A percentile compares a stretch with the other conserved stretches of the same genome.
Evolutionary conservation across 1,284 basidiomycete species (phyloP).

Genomic region (Athelia psychrophila): DNA sequence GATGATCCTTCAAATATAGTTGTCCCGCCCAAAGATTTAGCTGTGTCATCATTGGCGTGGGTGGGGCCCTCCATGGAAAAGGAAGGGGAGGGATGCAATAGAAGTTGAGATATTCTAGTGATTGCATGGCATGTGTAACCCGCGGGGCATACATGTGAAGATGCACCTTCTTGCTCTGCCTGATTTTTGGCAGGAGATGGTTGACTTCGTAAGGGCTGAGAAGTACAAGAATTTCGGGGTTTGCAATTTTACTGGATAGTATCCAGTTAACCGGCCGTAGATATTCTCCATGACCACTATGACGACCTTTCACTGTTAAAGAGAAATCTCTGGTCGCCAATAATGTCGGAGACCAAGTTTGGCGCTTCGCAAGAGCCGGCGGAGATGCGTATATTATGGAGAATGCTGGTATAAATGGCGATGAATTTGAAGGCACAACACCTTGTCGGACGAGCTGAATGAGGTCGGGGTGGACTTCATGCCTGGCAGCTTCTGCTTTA

Average conservation of each 20-base stretch:
- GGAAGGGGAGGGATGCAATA: slow-evolving; percentile 15
- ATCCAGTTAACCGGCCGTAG: slow-evolving; percentile 24
- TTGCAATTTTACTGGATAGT: slow-evolving; percentile 8
- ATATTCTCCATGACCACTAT: slow-evolving; percentile 10
- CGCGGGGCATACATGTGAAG: slow-evolving; percentile 26
- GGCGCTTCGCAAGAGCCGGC: too few relatives aligned
- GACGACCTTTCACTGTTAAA: slow-evolving; percentile 8
- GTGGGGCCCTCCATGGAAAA: background rate
- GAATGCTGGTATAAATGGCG: background rate
- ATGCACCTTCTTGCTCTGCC: slow-evolving; percentile 11
- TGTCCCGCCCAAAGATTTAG: slow-evolving; percentile 23
- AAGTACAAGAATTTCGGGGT: slow-evolving; percentile 10
- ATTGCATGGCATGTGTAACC: slow-evolving; percentile 13
- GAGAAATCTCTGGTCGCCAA: slow-evolving; percentile 29
- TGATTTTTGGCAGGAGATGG: slow-evolving; percentile 22
- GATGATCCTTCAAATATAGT: slow-evolving; percentile 20
- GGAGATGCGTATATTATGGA: background rate
- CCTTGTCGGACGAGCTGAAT: slow-evolving; percentile 24
- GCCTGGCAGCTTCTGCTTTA: slow-evolving; percentile 17
- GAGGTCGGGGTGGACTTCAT: slow-evolving; percentile 24
- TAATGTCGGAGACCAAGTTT: slow-evolving; percentile 5
- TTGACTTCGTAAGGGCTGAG: slow-evolving; percentile 28
- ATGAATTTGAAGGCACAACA: slow-evolving; percentile 3
- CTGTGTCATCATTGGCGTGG: slow-evolving; percentile 2
- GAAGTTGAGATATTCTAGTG: slow-evolving; percentile 21